Evolutionary conservation across 208 protist genomes (phyloP), one percentile per base, ranked within the genome.

Genomic region (Leishmania tropica): DNA sequence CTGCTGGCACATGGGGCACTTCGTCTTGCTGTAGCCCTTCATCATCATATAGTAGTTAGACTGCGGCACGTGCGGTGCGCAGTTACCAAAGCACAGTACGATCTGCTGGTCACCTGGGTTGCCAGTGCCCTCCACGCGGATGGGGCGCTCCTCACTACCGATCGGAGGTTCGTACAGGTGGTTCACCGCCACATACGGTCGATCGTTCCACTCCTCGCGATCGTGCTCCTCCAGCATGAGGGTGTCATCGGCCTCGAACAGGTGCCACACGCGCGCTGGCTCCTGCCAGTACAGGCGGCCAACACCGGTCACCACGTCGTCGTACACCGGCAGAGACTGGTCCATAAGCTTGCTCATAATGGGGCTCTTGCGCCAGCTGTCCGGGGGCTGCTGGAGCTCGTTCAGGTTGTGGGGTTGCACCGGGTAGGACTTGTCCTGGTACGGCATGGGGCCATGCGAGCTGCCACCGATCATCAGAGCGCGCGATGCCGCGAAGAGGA

Each of bases 21-120:
- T 96, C 84, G 85, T 94, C 90, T 96, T 97, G 74, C 79, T 90
- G 88, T 98, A 98, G 71, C 92, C 93, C 90, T 98, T 98, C 91
- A 98, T 96, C 88, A 92, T 89, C 92, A 98, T 98, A 85, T 96
- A 95, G 88, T 96, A 98, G 78, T 93, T 96, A 11, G 93, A 94
- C 85, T 96, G 92, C 42, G 93, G 93, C 71, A 98, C 92, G 86
- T 97, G 94, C 65, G 94, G 94, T 40, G 94, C 92, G 81, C 90
- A 96, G 88, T 98, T 98, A 87, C 91, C 92, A 86, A 98, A 94
- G 86, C 93, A 98, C 80, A 95, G 78, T 54, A 97, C 88, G 79
- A 96, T 88, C 88, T 95, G 90, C 77, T 96, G 88, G 84, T 97
- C 93, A 80, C 93, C 95, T 51, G 93, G 93, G 84, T 96, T 96